Base-by-base conservation (phyloP, 2,329 filamentous ascomycete genomes). In the Colletotrichum sp. region DNA sequence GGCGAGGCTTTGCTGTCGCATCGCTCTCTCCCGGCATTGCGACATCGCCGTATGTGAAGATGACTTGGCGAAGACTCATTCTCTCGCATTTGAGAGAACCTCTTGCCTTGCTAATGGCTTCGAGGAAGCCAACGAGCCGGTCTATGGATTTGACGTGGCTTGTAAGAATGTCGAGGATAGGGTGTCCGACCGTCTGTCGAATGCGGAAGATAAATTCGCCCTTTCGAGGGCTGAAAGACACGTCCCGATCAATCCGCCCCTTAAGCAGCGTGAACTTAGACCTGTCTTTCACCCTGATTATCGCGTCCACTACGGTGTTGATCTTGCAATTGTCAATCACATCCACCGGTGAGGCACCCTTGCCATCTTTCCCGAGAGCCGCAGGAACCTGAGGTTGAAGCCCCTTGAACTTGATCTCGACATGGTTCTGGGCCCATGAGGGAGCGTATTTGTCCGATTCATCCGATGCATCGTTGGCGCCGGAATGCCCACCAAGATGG, bases 91-190 rank as follows among this genome's bases (percentile, higher is more conserved):
- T 86, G 44, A 94, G 89, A 68, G 89, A 87, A 18, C 87, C 88
- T 63, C 87, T 86, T 78, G 90, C 87, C 77, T 88, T 86, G 71
- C 91, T 87, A 77, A 96, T 90, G 2, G 93, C 92, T 60, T 92
- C 90, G 30, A 95, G 87, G 80, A 95, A 95, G 59, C 90, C 90
- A 52, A 95, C 92, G 32, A 97, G 88, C 24, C 93, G 91, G 80
- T 94, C 92, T 73, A 97, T 90, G 15, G 92, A 90, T 78, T 91
- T 89, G 62, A 96, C 86, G 32, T 92, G 89, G 67, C 89, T 86
- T 77, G 88, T 86, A 24, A 96, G 87, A n/a, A 88, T 85, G 6
- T 89, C 87, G 6, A 95, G 83, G 16, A 93, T 88, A 1, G 92
- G 87, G 60, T 87, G 85, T 24, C 93, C 93, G 62, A 93, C 89